Evolutionary conservation across 805 yeast genomes (phyloP).

Genomic region (Cyberlindnera suaveolens): DNA sequence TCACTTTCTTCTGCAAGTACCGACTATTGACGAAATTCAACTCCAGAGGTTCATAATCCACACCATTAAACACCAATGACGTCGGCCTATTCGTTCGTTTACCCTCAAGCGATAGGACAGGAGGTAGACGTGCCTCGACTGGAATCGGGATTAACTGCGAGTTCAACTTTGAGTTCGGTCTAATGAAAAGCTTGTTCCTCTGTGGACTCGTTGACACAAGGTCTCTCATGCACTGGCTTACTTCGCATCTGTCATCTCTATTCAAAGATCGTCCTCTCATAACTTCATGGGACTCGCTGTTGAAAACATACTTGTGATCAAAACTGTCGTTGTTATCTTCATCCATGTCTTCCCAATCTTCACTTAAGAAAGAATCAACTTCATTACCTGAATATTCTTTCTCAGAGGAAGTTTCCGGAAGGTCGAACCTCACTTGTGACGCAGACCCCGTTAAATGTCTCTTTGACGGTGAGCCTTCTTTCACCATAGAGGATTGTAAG

Average conservation of each 20-base stretch:
- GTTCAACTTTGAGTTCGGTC: constrained; percentile 32
- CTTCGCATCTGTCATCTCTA: constrained; percentile 2
- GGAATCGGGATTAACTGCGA: constrained; percentile 30
- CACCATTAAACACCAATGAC: constrained; percentile 32
- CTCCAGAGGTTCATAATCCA: constrained; percentile 26
- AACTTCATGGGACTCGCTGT: constrained; percentile 6
- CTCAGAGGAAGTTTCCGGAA: constrained; percentile 9
- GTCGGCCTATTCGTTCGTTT: constrained; percentile 21
- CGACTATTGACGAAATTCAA: constrained; percentile 5
- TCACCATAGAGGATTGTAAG: constrained; percentile 24
- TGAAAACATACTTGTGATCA: constrained; percentile 9
- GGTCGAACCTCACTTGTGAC: constrained; percentile 24
- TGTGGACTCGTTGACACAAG: constrained; percentile 14
- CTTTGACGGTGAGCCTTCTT: constrained; percentile 23
- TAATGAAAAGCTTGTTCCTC: constrained; percentile 25
- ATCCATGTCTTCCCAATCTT: constrained; percentile 11
- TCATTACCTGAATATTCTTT: constrained; percentile 6
- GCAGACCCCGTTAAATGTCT: constrained; percentile 21
- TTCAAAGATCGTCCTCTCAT: constrained; percentile 7
- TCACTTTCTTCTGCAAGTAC: constrained; percentile 3
- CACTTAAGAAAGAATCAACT: constrained; percentile 8
- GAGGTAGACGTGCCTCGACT: constrained; percentile 31
- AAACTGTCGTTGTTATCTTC: constrained; percentile 3
- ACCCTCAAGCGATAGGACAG: constrained; percentile 30
- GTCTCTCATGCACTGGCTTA: constrained; percentile 18